Conservation (phyloP, 2,329 filamentous ascomycete genomes). For the Fusarium udum region DNA sequence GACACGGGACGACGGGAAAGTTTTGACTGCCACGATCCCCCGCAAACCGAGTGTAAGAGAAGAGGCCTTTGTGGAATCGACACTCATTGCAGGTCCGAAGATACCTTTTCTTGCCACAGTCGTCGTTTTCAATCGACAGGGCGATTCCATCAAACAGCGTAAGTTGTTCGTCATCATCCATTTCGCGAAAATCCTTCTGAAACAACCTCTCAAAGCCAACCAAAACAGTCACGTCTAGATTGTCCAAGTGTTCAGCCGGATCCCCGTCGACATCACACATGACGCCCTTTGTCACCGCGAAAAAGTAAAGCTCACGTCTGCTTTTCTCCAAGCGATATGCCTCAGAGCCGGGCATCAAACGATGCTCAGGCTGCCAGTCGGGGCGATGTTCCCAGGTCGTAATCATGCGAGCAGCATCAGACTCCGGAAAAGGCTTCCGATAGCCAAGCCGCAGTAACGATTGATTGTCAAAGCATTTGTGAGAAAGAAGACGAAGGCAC, state of each 20-base stretch:
- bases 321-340: not conserved
- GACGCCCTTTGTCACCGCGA: not conserved
- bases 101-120: slow-evolving; percentile 4
- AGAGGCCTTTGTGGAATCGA: not conserved
- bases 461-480: slow-evolving; percentile 19
- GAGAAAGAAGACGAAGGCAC: slow-evolving; percentile 23
- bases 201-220: not conserved
- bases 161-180: not conserved
- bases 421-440: slow-evolving; percentile 17
- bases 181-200: not conserved
- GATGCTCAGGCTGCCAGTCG: not conserved
- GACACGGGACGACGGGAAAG: slow-evolving; percentile 1
- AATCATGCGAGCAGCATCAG: not conserved
- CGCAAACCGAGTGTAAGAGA: not conserved
- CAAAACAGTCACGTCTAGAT: not conserved
- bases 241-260: not conserved
- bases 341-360: not conserved
- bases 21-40: not conserved
- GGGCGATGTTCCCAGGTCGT: slow-evolving; percentile 14
- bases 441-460: slow-evolving; percentile 4
- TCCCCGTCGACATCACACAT: not conserved
- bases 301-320: not conserved
- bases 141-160: not conserved
- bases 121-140: not conserved
- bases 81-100: slow-evolving; percentile 27